Evolutionary conservation across 352 stramenopile genomes (phyloP).

Genomic region (Phytophthora megakarya): DNA sequence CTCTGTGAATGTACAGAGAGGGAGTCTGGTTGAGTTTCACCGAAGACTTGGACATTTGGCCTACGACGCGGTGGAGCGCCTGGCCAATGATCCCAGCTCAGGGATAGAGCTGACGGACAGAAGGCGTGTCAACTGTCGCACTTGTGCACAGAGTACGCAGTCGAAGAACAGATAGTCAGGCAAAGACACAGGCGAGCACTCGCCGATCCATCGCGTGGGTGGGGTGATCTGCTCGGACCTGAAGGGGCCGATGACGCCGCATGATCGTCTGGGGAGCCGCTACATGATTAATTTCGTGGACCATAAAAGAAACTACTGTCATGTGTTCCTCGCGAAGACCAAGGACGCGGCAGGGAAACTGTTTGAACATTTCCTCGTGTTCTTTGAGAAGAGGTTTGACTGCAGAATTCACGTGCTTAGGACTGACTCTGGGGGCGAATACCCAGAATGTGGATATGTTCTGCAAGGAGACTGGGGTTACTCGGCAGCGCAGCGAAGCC

Average conservation of each 20-base stretch:
- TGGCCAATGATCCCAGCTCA: neutral
- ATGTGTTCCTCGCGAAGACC: neutral
- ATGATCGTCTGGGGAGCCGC: neutral
- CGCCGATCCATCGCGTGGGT: neutral
- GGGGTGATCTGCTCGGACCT: neutral
- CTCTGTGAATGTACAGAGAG: too few relatives aligned
- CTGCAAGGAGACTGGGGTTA: neutral
- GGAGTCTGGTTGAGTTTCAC: too few relatives aligned
- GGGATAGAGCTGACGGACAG: neutral
- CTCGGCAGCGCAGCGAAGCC: neutral
- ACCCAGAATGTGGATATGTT: conserved; percentile 1
- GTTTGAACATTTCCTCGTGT: neutral
- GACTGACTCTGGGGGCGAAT: conserved; percentile 1
- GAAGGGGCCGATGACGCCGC: neutral
- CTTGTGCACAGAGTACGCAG: neutral
- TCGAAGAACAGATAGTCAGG: neutral
- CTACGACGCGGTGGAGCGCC: neutral
- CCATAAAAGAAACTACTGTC: neutral
- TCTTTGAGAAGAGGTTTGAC: neutral
- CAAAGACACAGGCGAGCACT: neutral
- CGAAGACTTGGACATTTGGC: too few relatives aligned
- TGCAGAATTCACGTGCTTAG: neutral
- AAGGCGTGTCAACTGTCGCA: neutral
- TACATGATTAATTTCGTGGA: neutral
- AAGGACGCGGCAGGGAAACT: neutral